Evolutionary conservation across 495 filamentous ascomycete species (phyloP), one percentile per base, ranked within the genome.

Genomic region (Penicillium pancosmium): DNA sequence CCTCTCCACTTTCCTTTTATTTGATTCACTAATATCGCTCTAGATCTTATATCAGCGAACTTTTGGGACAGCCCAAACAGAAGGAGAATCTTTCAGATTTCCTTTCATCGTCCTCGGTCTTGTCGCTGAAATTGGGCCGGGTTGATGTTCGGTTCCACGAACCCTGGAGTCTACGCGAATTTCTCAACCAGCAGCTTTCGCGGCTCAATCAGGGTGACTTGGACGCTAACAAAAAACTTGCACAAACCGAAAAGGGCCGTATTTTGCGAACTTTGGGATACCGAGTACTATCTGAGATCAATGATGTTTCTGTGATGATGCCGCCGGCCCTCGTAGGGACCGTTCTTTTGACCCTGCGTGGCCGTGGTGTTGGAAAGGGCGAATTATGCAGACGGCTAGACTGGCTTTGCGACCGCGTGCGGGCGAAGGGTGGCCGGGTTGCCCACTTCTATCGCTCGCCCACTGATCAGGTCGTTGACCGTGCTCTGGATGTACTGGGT

Each of bases 101-200:
- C 64, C 75, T 98, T 25, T 90, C 86, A 1, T 91, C 91, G 9
- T 96, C 93, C 2, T 96, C 91, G 11, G 86, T 98, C 23, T 79
- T 98, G 4, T 94, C 91, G 8, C 79, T 98, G 40, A 88, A 91
- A 56, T 78, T 98, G 15, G 94, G 94, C 4, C 82, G 94, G 33
- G 94, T 98, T 1, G 94, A 98, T 72, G 91, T 97, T 38, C 86
- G 94, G 9, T 98, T 98, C 75, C 90, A 97, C 65, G 86, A 97
- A 68, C 93, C 94, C 2, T 98, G 93, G 93, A 93, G 89, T 71
- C 72, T 98, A 16, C 79, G 87, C 4, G 83, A 81, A 16, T 98
- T 94, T 73, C 81, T 97, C 44, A 78, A 84, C 49, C 82, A 91
- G 53, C 92, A 96, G 68, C 77, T 89, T 54, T 73, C 80, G 0